phyloP scores from a whole-genome alignment of 2,329 filamentous ascomycete genomes.

The Colletotrichum chlorophyti region DNA sequence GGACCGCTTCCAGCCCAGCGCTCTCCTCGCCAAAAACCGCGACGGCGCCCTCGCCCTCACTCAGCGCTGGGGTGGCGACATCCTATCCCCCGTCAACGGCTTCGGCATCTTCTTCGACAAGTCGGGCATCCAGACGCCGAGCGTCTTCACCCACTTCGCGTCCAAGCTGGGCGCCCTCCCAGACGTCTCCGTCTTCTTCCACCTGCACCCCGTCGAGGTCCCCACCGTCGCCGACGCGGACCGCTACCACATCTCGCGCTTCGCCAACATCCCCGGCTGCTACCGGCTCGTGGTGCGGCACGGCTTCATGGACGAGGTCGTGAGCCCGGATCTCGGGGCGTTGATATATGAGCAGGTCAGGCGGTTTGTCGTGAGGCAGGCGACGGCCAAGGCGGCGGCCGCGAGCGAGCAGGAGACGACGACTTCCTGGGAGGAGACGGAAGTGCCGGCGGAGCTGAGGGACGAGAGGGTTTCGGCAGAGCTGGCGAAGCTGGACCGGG shows the following conservation, averaged over 20 bases:
- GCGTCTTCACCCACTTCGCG: constrained; percentile 76
- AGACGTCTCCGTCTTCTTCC: constrained; percentile 76
- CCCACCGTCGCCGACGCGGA: constrained; percentile 60
- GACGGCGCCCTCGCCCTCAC: constrained; percentile 40
- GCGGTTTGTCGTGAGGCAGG: constrained; percentile 51
- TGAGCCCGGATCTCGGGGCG: constrained; percentile 67
- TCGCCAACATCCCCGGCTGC: constrained; percentile 61
- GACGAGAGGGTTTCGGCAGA: constrained; percentile 41
- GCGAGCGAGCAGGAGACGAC: constrained; percentile 24
- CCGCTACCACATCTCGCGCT: constrained; percentile 53
- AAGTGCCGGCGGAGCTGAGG: constrained; percentile 31
- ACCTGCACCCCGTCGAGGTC: constrained; percentile 68
- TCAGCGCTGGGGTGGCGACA: constrained; percentile 48
- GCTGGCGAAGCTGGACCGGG: constrained; percentile 50
- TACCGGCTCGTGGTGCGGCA: constrained; percentile 75
- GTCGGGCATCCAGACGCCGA: constrained; percentile 68
- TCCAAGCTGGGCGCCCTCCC: constrained; percentile 73
- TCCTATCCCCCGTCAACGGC: constrained; percentile 57
- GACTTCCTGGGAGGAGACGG: constrained; percentile 11
- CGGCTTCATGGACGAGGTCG: constrained; percentile 75
- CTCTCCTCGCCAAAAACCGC: constrained; percentile 38
- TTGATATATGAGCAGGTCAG: constrained; percentile 65
- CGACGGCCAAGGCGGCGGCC: constrained; percentile 31
- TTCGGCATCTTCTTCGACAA: constrained; percentile 83
- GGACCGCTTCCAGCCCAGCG: constrained; percentile 61